A percentile compares a stretch with the other conserved stretches of the same genome.
phyloP scores from a whole-genome alignment of 352 stramenopile genomes.

The Phytophthora quininea region DNA sequence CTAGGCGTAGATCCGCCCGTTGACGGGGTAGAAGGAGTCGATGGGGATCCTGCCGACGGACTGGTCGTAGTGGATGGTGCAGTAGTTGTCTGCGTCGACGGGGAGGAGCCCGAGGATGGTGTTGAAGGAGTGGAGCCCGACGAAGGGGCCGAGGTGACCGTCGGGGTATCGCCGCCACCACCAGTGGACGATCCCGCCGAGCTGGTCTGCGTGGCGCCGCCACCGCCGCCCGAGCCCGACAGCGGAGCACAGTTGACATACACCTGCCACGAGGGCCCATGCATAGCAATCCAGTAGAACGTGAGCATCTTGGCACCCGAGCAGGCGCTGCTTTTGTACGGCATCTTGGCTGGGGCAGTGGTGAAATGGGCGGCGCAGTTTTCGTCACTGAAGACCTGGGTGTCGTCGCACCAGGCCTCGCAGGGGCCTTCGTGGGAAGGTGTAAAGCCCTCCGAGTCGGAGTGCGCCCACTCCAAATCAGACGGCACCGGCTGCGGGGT shows the following conservation, averaged over 20 bases:
- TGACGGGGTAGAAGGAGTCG: neutral
- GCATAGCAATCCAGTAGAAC: conserved; percentile 31
- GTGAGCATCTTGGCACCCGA: conserved; percentile 19
- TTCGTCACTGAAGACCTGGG: conserved; percentile 31
- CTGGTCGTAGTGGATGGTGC: conserved; percentile 9
- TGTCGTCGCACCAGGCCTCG: conserved; percentile 42
- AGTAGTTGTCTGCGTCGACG: conserved; percentile 2
- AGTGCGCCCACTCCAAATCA: conserved; percentile 24
- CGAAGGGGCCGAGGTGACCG: neutral
- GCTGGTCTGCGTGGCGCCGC: too few relatives aligned
- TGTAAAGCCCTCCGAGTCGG: conserved; percentile 21
- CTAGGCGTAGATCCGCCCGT: neutral
- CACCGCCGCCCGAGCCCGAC: neutral
- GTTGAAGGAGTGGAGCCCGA: too few relatives aligned
- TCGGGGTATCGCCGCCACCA: neutral
- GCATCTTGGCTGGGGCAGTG: conserved; percentile 21
- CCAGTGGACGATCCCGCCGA: too few relatives aligned
- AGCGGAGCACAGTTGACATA: conserved; percentile 3
- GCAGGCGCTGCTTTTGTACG: conserved; percentile 27
- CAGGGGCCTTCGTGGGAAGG: conserved; percentile 36
- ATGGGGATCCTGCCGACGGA: neutral
- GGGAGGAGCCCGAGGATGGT: conserved; percentile 3
- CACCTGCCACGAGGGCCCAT: conserved; percentile 1
- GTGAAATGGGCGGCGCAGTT: conserved; percentile 34
- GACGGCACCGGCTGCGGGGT: conserved; percentile 12